Percentiles rank a stretch among this genome's conserved stretches.
Conservation (phyloP, 2,329 filamentous ascomycete species). For the Pseudogymnoascus sp. region DNA sequence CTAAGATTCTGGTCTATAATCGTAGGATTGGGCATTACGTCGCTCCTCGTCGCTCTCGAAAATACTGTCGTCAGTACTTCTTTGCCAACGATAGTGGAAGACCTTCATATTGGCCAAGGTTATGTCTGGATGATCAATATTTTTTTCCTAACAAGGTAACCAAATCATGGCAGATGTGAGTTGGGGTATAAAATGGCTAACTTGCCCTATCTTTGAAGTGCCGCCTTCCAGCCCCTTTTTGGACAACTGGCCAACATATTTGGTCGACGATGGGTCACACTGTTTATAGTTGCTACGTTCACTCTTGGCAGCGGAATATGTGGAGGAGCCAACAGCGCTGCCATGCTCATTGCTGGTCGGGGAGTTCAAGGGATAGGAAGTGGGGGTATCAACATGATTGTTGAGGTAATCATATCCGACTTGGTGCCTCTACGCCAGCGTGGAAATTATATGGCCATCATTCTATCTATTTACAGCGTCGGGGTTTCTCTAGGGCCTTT, state of each 20-base stretch:
- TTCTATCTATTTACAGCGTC: conserved; percentile 33
- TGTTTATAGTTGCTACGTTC: conserved; percentile 39
- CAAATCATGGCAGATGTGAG: conserved; percentile 10
- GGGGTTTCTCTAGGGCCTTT: conserved; percentile 33
- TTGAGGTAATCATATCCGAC: conserved; percentile 42
- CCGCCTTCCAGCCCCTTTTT: conserved; percentile 41
- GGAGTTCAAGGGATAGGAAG: conserved; percentile 45
- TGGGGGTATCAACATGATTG: conserved; percentile 38
- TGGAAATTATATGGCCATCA: conserved; percentile 33
- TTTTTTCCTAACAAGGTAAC: conserved; percentile 10
- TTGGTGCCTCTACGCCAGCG: conserved; percentile 41
- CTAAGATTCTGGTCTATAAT: conserved; percentile 4
- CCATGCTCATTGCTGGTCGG: conserved; percentile 46
- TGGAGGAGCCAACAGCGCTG: conserved; percentile 36
- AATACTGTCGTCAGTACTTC: conserved; percentile 15
- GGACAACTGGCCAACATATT: conserved; percentile 46
- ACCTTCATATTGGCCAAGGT: conserved; percentile 9
- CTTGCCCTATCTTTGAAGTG: conserved; percentile 17
- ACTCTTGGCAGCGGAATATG: conserved; percentile 44
- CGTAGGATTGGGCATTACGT: background rate
- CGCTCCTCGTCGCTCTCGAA: conserved; percentile 13
- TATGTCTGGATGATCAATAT: conserved; percentile 17
- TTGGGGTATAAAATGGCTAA: background rate
- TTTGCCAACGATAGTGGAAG: conserved; percentile 16
- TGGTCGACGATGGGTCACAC: conserved; percentile 37